Conservation (phyloP, 768 basidiomycete species). For the Suillus occidentalis region DNA sequence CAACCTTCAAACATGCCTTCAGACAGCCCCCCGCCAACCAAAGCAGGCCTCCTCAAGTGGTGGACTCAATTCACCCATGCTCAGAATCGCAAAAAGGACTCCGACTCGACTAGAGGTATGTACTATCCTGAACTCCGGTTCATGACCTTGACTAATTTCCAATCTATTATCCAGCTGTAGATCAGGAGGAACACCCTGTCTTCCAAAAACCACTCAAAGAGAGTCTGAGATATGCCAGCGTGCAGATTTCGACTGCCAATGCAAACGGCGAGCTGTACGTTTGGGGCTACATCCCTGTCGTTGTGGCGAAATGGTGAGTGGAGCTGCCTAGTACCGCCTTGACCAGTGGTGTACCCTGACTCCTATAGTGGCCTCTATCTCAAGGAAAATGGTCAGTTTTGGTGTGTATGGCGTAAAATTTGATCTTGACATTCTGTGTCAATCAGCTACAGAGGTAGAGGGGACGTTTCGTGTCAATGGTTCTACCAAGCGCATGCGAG, state of each 20-base stretch:
- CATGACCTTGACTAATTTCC: neutral
- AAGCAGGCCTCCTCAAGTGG: constrained; percentile 74
- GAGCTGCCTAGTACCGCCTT: neutral
- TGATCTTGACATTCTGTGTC: constrained; percentile 4
- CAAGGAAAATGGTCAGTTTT: constrained; percentile 80
- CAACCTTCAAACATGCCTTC: constrained; percentile 25
- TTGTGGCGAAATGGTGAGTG: constrained; percentile 93
- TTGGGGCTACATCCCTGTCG: constrained; percentile 94
- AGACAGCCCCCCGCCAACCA: constrained; percentile 42
- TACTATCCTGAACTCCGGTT: neutral
- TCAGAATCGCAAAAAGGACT: constrained; percentile 61
- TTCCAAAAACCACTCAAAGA: constrained; percentile 87
- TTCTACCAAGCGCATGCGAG: constrained; percentile 94
- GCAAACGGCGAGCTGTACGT: constrained; percentile 81
- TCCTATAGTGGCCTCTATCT: constrained; percentile 78
- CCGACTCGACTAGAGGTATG: constrained; percentile 43
- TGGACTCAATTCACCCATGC: constrained; percentile 74
- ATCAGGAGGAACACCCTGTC: constrained; percentile 51
- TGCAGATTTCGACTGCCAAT: constrained; percentile 90
- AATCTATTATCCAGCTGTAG: constrained; percentile 21
- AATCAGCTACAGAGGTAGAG: constrained; percentile 80
- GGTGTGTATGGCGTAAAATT: neutral
- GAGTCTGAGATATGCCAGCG: constrained; percentile 82
- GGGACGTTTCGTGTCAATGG: constrained; percentile 96
- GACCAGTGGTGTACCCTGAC: constrained; percentile 9